Evolutionary conservation across 805 yeast species (phyloP).

Genomic region (Schizosaccharomyces japonicus): DNA sequence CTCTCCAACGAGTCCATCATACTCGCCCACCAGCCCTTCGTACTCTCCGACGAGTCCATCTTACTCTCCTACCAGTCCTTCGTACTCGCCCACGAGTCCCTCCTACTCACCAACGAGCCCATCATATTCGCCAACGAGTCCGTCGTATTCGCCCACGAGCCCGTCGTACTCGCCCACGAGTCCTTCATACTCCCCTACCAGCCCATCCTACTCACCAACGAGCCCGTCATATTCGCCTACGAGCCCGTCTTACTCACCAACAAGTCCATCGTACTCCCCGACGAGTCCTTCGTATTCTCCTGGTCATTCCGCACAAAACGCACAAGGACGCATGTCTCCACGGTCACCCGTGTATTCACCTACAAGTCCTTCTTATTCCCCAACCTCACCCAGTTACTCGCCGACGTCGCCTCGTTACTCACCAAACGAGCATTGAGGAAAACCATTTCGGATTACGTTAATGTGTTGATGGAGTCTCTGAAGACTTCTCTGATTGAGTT

Average conservation of each 20-base stretch:
- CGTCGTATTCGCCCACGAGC: slow-evolving; percentile 54
- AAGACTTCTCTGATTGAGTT: too few relatives aligned
- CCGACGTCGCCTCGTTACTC: slow-evolving; percentile 51
- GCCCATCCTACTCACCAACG: slow-evolving; percentile 61
- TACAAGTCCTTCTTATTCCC: slow-evolving; percentile 44
- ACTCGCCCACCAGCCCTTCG: slow-evolving; percentile 42
- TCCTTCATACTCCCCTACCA: slow-evolving; percentile 58
- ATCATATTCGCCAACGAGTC: slow-evolving; percentile 43
- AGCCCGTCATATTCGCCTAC: slow-evolving; percentile 46
- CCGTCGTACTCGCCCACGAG: slow-evolving; percentile 61
- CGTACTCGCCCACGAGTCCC: slow-evolving; percentile 60
- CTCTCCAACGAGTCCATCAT: slow-evolving; percentile 39
- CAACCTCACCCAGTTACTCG: slow-evolving; percentile 58
- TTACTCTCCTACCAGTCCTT: slow-evolving; percentile 61
- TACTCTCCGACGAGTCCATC: slow-evolving; percentile 63
- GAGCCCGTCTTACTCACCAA: slow-evolving; percentile 39
- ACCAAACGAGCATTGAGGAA: too few relatives aligned
- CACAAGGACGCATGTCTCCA: too few relatives aligned
- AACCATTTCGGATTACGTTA: background rate
- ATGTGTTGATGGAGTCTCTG: background rate
- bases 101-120: slow-evolving; percentile 40
- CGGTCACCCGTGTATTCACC: slow-evolving; percentile 42
- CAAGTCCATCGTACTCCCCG: slow-evolving; percentile 49
- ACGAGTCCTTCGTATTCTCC: slow-evolving; percentile 36
- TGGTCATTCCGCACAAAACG: slow-evolving; percentile 29